A percentile compares a stretch with the other conserved stretches of the same genome.
phyloP scores from a whole-genome alignment of 768 basidiomycete genomes.

The Chlorophyllum brunneum region DNA sequence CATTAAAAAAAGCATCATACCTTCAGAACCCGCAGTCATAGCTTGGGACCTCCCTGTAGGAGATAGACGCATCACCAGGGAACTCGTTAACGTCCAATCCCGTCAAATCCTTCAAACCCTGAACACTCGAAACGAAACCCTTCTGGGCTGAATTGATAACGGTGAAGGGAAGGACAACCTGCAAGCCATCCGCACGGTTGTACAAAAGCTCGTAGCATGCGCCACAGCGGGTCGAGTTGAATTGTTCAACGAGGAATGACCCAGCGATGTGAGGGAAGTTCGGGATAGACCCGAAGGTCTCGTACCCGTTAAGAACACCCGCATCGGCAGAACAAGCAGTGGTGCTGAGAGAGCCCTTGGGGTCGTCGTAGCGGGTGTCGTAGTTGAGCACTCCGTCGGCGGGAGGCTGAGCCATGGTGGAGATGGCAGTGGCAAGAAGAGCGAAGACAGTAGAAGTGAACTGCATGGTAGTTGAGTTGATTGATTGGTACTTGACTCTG shows the following conservation, averaged over 20 bases:
- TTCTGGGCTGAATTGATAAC: slow-evolving; percentile 3
- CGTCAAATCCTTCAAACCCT: slow-evolving; percentile 5
- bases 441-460: slow-evolving; percentile 4
- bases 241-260: neutral
- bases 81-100: neutral
- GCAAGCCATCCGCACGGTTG: slow-evolving; percentile 3
- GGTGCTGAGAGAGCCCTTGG: neutral
- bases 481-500: neutral
- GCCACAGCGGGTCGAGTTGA: slow-evolving; percentile 11
- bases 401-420: slow-evolving; percentile 4
- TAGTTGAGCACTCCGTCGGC: slow-evolving; percentile 6
- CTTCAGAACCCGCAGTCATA: slow-evolving; percentile 9
- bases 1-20: neutral
- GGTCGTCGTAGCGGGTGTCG: slow-evolving; percentile 9
- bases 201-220: slow-evolving; percentile 6
- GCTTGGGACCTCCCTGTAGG: slow-evolving; percentile 1
- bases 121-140: slow-evolving; percentile 4
- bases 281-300: slow-evolving; percentile 11
- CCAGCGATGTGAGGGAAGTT: slow-evolving; percentile 12
- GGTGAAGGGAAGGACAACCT: slow-evolving; percentile 9
- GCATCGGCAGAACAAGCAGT: slow-evolving; percentile 11
- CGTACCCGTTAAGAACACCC: slow-evolving; percentile 3
- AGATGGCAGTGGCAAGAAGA: slow-evolving; percentile 3
- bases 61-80: slow-evolving; percentile 5
- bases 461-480: neutral